Conservation (phyloP, 768 basidiomycete species). For the Fistulinella prunicolor region DNA sequence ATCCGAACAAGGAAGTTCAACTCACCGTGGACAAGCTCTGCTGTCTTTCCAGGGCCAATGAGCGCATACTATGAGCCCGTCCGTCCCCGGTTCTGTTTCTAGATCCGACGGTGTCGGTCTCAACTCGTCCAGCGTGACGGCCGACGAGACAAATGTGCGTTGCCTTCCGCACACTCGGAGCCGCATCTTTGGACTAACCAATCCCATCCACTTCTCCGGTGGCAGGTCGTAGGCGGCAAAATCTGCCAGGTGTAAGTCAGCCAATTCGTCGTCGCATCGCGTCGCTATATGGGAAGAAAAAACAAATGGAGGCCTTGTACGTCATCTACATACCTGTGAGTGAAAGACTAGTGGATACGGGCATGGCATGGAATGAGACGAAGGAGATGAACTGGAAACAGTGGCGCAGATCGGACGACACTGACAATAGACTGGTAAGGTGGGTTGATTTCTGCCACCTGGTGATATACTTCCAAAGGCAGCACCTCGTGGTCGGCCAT, state of each 20-base stretch:
- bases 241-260: slow-evolving; percentile 2
- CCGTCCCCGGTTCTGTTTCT: neutral
- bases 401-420: neutral
- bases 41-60: neutral
- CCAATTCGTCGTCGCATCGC: neutral
- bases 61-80: neutral
- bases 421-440: too few relatives aligned
- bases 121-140: neutral
- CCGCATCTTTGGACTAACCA: slow-evolving; percentile 7
- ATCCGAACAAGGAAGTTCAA: neutral
- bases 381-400: neutral
- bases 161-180: neutral
- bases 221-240: slow-evolving; percentile 12
- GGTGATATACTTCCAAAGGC: too few relatives aligned
- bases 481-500: too few relatives aligned
- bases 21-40: slow-evolving; percentile 3
- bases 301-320: neutral
- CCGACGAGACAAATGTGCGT: slow-evolving; percentile 8
- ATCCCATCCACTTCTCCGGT: slow-evolving; percentile 7
- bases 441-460: neutral
- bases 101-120: neutral
- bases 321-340: slow-evolving; percentile 5
- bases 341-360: neutral
- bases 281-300: too few relatives aligned
- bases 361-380: neutral